Conservation (phyloP, 148 eudicot genomes). For the Arbutus unedo region DNA sequence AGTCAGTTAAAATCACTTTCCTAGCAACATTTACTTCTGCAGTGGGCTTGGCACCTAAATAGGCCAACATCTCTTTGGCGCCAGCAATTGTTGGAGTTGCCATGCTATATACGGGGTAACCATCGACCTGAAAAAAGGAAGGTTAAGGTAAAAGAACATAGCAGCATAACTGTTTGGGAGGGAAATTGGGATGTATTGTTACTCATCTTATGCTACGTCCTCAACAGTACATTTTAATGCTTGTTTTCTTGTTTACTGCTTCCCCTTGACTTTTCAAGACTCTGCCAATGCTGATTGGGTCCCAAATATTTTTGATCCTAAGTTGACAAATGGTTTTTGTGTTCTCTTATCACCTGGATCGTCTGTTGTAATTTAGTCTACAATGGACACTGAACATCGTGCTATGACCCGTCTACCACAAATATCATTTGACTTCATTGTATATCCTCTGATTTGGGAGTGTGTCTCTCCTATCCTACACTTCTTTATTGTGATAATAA, state of each 20-base stretch:
- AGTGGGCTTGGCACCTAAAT: constrained; percentile 58
- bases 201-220: background rate
- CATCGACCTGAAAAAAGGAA: constrained; percentile 60
- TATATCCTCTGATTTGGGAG: background rate
- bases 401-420: background rate
- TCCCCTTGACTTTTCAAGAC: background rate
- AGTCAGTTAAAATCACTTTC: constrained; percentile 72
- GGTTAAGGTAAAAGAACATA: background rate
- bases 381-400: background rate
- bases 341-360: background rate
- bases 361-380: background rate
- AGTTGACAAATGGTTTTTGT: background rate
- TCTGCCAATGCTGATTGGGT: background rate
- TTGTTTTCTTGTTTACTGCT: background rate
- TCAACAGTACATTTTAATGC: background rate
- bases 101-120: constrained; percentile 93
- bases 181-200: background rate
- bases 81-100: constrained; percentile 89
- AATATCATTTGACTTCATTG: background rate
- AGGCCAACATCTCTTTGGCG: constrained; percentile 84
- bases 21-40: constrained; percentile 33
- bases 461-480: background rate
- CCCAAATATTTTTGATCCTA: background rate
- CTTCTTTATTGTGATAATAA: background rate
- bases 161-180: background rate